Percentiles rank a stretch among this genome's conserved stretches.
phyloP scores from a whole-genome alignment of 345 rosid genomes.

The Arabidopsis arenosa region DNA sequence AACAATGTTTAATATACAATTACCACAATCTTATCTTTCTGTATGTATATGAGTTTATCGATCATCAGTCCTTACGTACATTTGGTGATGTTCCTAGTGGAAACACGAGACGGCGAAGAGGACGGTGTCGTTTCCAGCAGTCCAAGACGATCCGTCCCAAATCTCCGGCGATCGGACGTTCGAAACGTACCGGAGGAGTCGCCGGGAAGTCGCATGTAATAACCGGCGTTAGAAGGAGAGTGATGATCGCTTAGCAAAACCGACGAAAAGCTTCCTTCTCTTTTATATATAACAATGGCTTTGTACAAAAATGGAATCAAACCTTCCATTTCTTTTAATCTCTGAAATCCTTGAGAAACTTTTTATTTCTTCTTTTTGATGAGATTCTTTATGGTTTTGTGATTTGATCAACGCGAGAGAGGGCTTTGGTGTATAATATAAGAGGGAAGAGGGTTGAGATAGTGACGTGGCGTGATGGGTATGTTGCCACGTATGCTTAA shows the following conservation, averaged over 20 bases:
- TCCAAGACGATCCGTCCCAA: conserved; percentile 40
- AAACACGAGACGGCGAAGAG: conserved; percentile 39
- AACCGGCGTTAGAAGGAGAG: conserved; percentile 37
- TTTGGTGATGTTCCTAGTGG: conserved; percentile 29
- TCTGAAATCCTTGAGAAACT: neutral
- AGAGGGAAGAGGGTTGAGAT: conserved; percentile 17
- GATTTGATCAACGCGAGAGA: conserved; percentile 36
- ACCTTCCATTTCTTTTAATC: conserved; percentile 38
- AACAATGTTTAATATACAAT: conserved; percentile 4
- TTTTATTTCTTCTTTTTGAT: neutral
- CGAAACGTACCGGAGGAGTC: conserved; percentile 43
- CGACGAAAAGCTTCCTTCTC: conserved; percentile 44
- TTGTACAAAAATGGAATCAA: conserved; percentile 47
- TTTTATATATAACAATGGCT: conserved; percentile 42
- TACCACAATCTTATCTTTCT: neutral
- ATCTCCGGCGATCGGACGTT: conserved; percentile 32
- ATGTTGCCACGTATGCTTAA: conserved; percentile 45
- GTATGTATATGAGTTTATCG: neutral
- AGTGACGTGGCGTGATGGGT: conserved; percentile 41
- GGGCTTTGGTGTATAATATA: conserved; percentile 33
- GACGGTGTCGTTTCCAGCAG: conserved; percentile 24
- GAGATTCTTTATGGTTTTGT: conserved; percentile 16
- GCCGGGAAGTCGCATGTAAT: conserved; percentile 43
- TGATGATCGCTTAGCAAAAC: conserved; percentile 40
- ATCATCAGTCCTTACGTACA: conserved; percentile 22